These are phyloP conservation scores for Solanum hybrid DNA, from an alignment of 305 asterid species.

Conservation along the genomic window DNA sequence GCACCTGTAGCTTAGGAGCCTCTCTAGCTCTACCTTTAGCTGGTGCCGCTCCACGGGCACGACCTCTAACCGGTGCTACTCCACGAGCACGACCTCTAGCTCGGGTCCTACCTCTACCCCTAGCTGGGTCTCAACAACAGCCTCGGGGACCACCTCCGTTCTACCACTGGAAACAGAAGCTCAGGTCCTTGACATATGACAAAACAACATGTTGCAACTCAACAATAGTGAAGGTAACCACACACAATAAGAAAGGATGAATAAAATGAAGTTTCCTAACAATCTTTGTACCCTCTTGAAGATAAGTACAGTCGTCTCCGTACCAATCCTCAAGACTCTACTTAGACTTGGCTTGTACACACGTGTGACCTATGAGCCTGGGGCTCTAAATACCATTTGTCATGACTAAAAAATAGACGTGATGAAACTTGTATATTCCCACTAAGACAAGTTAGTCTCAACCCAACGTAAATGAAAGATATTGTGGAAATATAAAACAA, in stretches of 20 bases:
- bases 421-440: not conserved
- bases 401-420: not conserved
- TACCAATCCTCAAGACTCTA: not conserved
- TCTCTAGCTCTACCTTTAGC: not conserved
- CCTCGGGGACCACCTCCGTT: not conserved
- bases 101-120: not conserved
- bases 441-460: not conserved
- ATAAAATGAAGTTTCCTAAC: not conserved
- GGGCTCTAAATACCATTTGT: too few relatives aligned
- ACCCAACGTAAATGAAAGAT: too few relatives aligned
- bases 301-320: too few relatives aligned
- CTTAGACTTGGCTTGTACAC: not conserved
- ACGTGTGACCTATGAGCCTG: not conserved
- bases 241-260: not conserved
- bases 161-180: too few relatives aligned
- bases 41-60: not conserved
- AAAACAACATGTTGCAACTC: not conserved
- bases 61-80: too few relatives aligned
- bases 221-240: not conserved
- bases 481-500: not conserved
- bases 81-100: too few relatives aligned
- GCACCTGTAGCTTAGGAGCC: not conserved
- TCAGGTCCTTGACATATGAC: not conserved
- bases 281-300: not conserved
- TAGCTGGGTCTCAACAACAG: not conserved